A percentile compares a stretch with the other conserved stretches of the same genome.
Evolutionary conservation across 179 eudicot genomes (phyloP).

Genomic region (Silene vulgaris): DNA sequence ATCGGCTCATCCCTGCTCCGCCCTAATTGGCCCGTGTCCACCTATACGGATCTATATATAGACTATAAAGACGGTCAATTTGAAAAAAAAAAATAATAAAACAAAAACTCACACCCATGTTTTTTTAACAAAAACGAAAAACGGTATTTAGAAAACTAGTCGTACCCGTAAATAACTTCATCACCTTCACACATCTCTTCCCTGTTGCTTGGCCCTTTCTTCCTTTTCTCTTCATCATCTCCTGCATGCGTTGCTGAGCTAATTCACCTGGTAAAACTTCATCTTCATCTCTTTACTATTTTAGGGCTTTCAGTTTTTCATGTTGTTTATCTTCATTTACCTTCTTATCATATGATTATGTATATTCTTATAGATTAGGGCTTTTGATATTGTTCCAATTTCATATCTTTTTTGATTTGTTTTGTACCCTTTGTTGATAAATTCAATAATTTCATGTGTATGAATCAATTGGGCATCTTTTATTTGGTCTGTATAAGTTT

Average conservation of each 20-base stretch:
- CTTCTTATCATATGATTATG: no score
- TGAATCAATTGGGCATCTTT: constrained; percentile 11
- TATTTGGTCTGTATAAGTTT: background rate
- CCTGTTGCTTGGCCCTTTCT: background rate
- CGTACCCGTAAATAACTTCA: background rate
- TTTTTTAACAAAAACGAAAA: no score
- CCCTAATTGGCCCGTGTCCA: no score
- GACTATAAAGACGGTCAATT: no score
- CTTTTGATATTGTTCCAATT: background rate
- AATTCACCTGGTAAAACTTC: background rate
- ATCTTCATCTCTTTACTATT: background rate
- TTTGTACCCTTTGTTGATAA: background rate
- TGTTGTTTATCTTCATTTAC: background rate
- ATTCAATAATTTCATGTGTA: background rate
- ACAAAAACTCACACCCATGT: no score
- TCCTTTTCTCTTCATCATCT: background rate
- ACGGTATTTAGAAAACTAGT: background rate
- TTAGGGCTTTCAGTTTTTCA: background rate
- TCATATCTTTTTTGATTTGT: background rate
- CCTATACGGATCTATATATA: no score
- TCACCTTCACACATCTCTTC: background rate
- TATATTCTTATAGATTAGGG: background rate
- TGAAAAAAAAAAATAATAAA: no score
- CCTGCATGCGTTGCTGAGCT: constrained; percentile 13
- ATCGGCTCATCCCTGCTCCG: no score